Evolutionary conservation across 179 eudicot genomes (phyloP).

Genomic region (Beta lomatogona): DNA sequence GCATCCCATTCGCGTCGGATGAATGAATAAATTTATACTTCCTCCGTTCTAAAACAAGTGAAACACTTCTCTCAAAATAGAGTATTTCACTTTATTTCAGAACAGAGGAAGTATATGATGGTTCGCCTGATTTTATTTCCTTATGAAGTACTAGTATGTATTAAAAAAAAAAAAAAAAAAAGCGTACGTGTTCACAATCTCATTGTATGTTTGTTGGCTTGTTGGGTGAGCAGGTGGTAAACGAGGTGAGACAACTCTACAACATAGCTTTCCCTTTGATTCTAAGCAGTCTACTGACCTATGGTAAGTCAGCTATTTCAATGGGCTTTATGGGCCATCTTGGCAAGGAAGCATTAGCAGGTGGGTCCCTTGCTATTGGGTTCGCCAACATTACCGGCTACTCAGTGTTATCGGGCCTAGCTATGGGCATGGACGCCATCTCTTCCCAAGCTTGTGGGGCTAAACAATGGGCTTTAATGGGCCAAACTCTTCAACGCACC

Average conservation of each 20-base stretch:
- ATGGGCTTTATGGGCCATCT: constrained; percentile 44
- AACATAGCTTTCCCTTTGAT: constrained; percentile 41
- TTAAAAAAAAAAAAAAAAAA: too few species aligned
- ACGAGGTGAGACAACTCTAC: constrained; percentile 37
- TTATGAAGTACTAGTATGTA: too few species aligned
- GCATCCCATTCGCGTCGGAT: too few species aligned
- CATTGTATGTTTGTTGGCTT: too few species aligned
- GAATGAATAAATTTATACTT: too few species aligned
- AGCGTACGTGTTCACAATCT: too few species aligned
- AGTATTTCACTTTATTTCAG: too few species aligned
- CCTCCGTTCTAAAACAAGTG: too few species aligned
- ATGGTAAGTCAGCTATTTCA: constrained; percentile 45
- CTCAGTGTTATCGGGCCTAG: constrained; percentile 43
- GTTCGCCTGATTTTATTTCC: too few species aligned
- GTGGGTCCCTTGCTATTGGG: constrained; percentile 44
- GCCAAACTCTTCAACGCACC: constrained; percentile 64
- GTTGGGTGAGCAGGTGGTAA: constrained; percentile 27
- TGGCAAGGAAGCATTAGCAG: constrained; percentile 44
- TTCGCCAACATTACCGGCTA: constrained; percentile 54
- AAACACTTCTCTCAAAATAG: too few species aligned
- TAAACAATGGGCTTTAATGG: constrained; percentile 54
- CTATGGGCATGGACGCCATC: constrained; percentile 81
- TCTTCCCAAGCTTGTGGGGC: constrained; percentile 77
- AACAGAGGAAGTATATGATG: too few species aligned
- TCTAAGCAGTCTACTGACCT: constrained; percentile 36